phyloP scores from a whole-genome alignment of 176 grass and related monocot genomes.

The Cenchrus purpureus region DNA sequence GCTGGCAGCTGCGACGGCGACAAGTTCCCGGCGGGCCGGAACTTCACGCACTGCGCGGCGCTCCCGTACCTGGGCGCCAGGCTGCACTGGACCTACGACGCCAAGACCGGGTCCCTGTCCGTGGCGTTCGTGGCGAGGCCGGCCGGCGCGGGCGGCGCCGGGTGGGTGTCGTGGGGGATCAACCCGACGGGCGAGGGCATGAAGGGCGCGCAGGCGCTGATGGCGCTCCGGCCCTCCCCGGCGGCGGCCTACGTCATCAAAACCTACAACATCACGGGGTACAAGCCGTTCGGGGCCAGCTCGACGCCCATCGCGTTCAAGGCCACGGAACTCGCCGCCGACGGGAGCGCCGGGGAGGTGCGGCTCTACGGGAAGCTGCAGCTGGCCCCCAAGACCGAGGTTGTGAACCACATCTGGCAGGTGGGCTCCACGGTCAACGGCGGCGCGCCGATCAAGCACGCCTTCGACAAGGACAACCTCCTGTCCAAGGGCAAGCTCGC shows the following conservation, averaged over 20 bases:
- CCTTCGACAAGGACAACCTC: constrained; percentile 51
- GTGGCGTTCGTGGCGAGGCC: constrained; percentile 64
- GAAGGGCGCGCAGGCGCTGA: constrained; percentile 65
- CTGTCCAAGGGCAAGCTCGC: constrained; percentile 32
- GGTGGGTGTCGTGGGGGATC: constrained; percentile 74
- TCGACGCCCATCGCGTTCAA: constrained; percentile 39
- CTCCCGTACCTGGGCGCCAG: constrained; percentile 46
- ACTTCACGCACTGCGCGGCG: constrained; percentile 50
- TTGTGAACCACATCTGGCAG: constrained; percentile 84
- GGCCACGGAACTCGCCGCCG: constrained; percentile 48
- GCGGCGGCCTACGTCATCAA: constrained; percentile 26
- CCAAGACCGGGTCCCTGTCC: constrained; percentile 31
- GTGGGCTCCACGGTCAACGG: constrained; percentile 46
- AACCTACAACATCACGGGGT: constrained; percentile 61
- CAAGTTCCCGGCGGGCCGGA: constrained; percentile 31
- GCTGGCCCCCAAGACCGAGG: constrained; percentile 32
- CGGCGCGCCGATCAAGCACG: constrained; percentile 57
- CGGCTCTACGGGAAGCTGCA: constrained; percentile 65
- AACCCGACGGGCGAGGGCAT: constrained; percentile 65
- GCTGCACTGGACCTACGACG: constrained; percentile 71
- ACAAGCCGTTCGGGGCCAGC: neutral
- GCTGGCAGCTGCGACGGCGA: constrained; percentile 15
- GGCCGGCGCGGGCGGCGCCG: neutral
- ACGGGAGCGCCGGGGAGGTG: constrained; percentile 51
- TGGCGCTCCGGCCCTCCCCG: constrained; percentile 24